Evolutionary conservation across 306 rosid species (phyloP).

Genomic region (Lablab purpureus): DNA sequence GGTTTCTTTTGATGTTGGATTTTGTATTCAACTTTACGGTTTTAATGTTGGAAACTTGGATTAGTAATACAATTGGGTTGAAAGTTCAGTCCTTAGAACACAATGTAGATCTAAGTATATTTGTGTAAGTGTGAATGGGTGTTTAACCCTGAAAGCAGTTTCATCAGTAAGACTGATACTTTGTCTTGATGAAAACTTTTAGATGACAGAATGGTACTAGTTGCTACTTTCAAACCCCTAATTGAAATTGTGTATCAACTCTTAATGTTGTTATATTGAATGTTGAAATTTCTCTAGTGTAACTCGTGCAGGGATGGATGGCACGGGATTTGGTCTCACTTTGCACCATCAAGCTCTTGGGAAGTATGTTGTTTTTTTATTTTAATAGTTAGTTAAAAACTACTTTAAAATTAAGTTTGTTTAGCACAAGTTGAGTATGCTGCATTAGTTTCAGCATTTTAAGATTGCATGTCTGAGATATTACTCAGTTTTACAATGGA

Average conservation of each 20-base stretch:
- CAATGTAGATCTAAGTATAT: background rate
- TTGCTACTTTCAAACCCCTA: background rate
- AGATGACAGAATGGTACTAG: background rate
- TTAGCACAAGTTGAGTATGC: background rate
- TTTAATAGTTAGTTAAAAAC: conserved; percentile 5
- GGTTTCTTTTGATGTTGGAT: background rate
- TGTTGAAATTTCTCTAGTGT: conserved; percentile 38
- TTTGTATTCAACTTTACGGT: background rate
- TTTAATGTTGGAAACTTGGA: background rate
- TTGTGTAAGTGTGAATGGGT: background rate
- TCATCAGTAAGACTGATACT: background rate
- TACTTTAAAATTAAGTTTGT: background rate
- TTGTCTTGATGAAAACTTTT: background rate
- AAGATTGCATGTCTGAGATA: background rate
- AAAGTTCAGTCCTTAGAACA: background rate
- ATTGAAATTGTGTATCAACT: background rate
- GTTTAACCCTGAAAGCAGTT: background rate
- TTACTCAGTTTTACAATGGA: background rate
- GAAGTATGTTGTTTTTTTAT: conserved; percentile 62
- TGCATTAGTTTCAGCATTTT: conserved; percentile 8
- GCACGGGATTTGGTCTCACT: conserved; percentile 89
- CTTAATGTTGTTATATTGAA: background rate
- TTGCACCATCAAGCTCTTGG: conserved; percentile 96
- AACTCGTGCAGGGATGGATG: conserved; percentile 75
- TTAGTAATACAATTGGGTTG: background rate